Evolutionary conservation across 495 filamentous ascomycete species (phyloP), one percentile per base, ranked within the genome.

Genomic region (Tuber brumale): DNA sequence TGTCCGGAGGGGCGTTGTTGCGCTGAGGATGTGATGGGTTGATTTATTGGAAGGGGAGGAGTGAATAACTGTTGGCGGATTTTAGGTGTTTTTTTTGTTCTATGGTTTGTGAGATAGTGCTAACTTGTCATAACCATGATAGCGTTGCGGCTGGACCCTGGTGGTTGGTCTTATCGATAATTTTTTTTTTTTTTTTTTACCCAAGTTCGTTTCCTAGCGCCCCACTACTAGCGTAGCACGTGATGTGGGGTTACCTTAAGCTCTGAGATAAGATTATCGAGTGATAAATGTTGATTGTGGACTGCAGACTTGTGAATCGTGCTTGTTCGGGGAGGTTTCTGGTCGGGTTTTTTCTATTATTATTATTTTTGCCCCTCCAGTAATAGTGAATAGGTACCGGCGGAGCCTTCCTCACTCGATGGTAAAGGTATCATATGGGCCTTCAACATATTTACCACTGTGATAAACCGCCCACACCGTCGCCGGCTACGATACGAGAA

Each of bases 1-100:
- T 57, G 7, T 1, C 1, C 9, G 21, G 31, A 39, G 45, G 18
- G 42, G 72, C 51, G 43, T 42, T 70, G 70, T 69, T 42, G 41
- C 41, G 45, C 42, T 61, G 18, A 57, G 66, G 43, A 12, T 48
- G 75, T 61, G 45, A 61, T 39, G 27, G 51, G 61, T 72, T 77
- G 51, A 57, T 69, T 39, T 31, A 18, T 37, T 27, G 48, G 46
- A n/a, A 39, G 69, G 61, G 42, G 43, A 39, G 21, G n/a, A n/a
- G n/a, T n/a, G n/a, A n/a, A n/a, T n/a, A n/a, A n/a, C n/a, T n/a
- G n/a, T n/a, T n/a, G n/a, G n/a, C 27, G 71, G 18, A 66, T 71
- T 76, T 66, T 45, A 14, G 44, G 72, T 3, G 37, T 5, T 75
- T 41, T 6, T 75, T 42, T 31, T 35, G 39, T 39, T 72, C 44